These are phyloP conservation scores for Mortierella antarctica DNA, from an alignment of 192 early-diverging fungal genomes.

Conservation along the genomic window DNA sequence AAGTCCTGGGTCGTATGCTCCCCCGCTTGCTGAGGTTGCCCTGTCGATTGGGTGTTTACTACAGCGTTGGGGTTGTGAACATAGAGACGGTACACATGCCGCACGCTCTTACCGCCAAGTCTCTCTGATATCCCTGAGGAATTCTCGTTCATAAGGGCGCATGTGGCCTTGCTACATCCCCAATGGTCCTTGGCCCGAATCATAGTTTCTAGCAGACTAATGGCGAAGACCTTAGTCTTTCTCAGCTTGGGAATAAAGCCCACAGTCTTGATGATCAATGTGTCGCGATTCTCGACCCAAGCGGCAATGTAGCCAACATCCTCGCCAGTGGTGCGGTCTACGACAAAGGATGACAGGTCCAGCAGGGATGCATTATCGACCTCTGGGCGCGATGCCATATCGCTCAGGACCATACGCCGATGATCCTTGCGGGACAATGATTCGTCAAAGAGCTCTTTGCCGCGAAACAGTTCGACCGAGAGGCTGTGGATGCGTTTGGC, in stretches of 20 bases:
- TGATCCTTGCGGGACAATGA: slow-evolving; percentile 14
- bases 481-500: slow-evolving; percentile 37
- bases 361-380: slow-evolving; percentile 38
- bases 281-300: slow-evolving; percentile 33
- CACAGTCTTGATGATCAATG: slow-evolving; percentile 34
- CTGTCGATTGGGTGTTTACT: no score
- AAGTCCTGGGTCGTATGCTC: no score
- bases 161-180: slow-evolving; percentile 19
- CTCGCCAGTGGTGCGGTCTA: slow-evolving; percentile 15
- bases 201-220: slow-evolving; percentile 14
- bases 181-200: slow-evolving; percentile 33
- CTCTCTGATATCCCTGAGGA: slow-evolving; percentile 9
- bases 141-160: slow-evolving; percentile 38
- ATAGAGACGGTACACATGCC: slow-evolving; percentile 42
- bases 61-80: slow-evolving; percentile 3
- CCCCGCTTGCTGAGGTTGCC: no score
- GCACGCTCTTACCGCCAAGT: slow-evolving; percentile 13
- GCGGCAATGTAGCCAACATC: slow-evolving; percentile 37
- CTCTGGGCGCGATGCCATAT: slow-evolving; percentile 42
- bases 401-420: slow-evolving; percentile 36
- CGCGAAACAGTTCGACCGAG: slow-evolving; percentile 32
- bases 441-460: slow-evolving; percentile 48
- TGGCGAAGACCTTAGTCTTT: slow-evolving; percentile 26
- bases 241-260: slow-evolving; percentile 18
- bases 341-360: slow-evolving; percentile 36